phyloP scores from a whole-genome alignment of 371 early-diverging fungal species.

The Mucor lusitanicus region DNA sequence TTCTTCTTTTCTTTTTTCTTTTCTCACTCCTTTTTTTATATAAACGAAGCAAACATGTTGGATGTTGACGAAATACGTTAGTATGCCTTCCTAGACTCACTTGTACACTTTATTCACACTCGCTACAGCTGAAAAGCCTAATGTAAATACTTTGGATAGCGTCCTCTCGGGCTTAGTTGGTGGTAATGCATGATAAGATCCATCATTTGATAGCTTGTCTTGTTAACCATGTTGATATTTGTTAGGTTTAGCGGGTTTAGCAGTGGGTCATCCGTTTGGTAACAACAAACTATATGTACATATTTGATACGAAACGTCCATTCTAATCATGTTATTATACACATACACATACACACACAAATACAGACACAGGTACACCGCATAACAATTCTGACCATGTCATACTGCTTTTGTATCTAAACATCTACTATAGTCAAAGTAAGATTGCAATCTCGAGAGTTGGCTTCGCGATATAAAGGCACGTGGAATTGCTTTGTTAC shows the following conservation, averaged over 20 bases:
- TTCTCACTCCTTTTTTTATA: neutral
- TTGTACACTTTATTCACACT: neutral
- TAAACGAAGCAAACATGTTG: conserved; percentile 17
- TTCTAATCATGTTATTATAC: conserved; percentile 5
- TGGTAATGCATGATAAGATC: conserved; percentile 32
- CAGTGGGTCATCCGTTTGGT: conserved; percentile 73
- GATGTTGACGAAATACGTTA: conserved; percentile 48
- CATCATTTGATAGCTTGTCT: neutral
- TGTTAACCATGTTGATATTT: neutral
- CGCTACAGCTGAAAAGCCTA: conserved; percentile 35
- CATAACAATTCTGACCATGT: neutral
- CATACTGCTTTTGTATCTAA: neutral
- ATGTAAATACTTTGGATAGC: conserved; percentile 47
- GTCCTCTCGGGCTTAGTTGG: conserved; percentile 62
- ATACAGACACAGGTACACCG: conserved; percentile 39
- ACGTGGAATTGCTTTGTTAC: conserved; percentile 63
- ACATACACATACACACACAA: neutral
- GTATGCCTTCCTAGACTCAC: neutral
- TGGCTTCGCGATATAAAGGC: conserved; percentile 57
- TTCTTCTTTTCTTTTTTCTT: conserved; percentile 8
- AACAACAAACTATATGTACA: conserved; percentile 13
- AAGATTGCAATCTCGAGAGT: conserved; percentile 57
- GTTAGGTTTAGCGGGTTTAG: conserved; percentile 63
- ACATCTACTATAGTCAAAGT: conserved; percentile 51
- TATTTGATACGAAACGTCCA: neutral